phyloP scores from a whole-genome alignment of 2,329 filamentous ascomycete species.

The Ambrosiella cleistominuta region DNA sequence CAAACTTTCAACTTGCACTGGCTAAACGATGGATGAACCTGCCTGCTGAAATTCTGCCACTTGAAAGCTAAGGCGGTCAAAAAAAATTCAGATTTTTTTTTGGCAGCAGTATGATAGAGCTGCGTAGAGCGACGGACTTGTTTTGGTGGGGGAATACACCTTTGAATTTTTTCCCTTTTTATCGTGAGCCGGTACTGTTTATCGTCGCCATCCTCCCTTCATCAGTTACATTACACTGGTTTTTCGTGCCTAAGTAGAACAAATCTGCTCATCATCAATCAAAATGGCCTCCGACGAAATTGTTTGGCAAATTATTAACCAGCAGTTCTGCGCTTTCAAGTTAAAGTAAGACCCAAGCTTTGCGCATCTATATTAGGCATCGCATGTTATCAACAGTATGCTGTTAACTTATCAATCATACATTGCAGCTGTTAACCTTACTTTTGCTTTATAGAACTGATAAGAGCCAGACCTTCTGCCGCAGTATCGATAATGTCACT shows the following conservation, averaged over 20 bases:
- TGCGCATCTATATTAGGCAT: background rate
- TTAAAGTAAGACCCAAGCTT: conserved; percentile 47
- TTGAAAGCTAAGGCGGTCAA: conserved; percentile 11
- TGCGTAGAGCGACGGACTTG: background rate
- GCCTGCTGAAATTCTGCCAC: conserved; percentile 5
- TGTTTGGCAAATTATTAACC: conserved; percentile 92
- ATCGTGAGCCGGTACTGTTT: conserved; percentile 1
- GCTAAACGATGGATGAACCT: conserved; percentile 6
- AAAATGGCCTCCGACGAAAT: conserved; percentile 86
- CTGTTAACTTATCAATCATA: background rate
- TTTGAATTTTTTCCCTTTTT: conserved; percentile 2
- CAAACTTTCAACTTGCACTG: background rate
- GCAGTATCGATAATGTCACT: conserved; percentile 81
- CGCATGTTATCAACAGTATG: background rate
- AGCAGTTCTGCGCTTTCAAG: conserved; percentile 90
- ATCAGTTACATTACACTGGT: background rate
- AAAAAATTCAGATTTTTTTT: conserved; percentile 14
- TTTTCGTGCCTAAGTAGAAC: background rate
- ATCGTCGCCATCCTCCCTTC: conserved; percentile 2
- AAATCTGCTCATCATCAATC: conserved; percentile 12
- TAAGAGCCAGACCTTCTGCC: conserved; percentile 82
- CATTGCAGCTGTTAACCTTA: background rate
- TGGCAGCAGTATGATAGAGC: background rate
- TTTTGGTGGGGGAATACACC: background rate
- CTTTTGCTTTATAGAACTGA: conserved; percentile 40